phyloP scores from a whole-genome alignment of 345 rosid genomes.

The Excoecaria agallocha region DNA sequence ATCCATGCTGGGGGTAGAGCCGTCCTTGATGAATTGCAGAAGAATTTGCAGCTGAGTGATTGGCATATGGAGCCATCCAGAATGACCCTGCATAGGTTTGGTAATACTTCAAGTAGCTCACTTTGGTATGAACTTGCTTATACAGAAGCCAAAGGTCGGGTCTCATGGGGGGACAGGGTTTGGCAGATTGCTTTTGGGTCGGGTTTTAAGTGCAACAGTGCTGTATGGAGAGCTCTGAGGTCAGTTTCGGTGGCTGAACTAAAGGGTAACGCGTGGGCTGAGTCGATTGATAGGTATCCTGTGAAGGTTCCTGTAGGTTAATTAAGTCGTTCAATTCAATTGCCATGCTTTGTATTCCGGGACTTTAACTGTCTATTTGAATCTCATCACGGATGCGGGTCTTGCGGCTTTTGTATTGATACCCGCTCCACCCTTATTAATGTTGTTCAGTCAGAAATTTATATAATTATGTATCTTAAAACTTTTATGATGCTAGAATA shows the following conservation, averaged over 20 bases:
- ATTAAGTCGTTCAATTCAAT: neutral
- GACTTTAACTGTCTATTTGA: neutral
- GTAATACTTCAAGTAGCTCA: conserved; percentile 85
- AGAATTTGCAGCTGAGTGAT: conserved; percentile 60
- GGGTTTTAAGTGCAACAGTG: conserved; percentile 90
- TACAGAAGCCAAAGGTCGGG: conserved; percentile 73
- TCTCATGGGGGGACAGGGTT: conserved; percentile 60
- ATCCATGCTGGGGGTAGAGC: conserved; percentile 47
- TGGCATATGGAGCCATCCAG: conserved; percentile 89
- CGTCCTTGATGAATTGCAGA: conserved; percentile 71
- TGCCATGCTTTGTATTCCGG: neutral
- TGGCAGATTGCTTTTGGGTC: conserved; percentile 98
- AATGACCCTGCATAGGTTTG: conserved; percentile 84
- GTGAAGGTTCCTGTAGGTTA: conserved; percentile 43
- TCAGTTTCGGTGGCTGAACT: conserved; percentile 32
- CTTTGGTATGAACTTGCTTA: conserved; percentile 92
- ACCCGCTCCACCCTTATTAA: neutral
- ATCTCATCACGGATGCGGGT: conserved; percentile 1
- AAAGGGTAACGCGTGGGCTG: conserved; percentile 67
- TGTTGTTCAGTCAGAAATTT: neutral
- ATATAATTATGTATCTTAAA: too few species aligned
- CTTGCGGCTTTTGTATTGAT: neutral
- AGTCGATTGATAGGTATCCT: conserved; percentile 58
- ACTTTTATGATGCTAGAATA: too few species aligned
- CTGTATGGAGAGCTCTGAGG: conserved; percentile 79